phyloP scores from a whole-genome alignment of 2,329 filamentous ascomycete genomes.

The Cordyceps javanica region DNA sequence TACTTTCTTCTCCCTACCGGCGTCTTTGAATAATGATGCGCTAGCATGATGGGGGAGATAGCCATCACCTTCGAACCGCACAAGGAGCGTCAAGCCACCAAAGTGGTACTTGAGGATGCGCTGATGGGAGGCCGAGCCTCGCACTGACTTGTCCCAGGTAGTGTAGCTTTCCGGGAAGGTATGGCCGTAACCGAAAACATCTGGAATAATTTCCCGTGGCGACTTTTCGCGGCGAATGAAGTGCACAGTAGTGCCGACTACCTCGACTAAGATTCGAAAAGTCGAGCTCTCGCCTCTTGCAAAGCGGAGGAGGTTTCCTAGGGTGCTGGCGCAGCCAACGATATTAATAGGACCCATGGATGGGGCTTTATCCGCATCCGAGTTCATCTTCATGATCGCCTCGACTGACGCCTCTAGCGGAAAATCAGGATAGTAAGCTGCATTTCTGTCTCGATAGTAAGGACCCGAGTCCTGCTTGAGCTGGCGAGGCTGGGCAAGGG shows the following conservation, averaged over 20 bases:
- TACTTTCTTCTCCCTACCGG: not conserved
- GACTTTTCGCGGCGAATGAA: constrained; percentile 57
- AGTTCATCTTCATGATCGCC: constrained; percentile 26
- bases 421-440: constrained; percentile 41
- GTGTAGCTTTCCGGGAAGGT: constrained; percentile 63
- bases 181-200: constrained; percentile 57
- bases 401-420: constrained; percentile 45
- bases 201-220: constrained; percentile 48
- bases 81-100: constrained; percentile 34
- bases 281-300: constrained; percentile 34
- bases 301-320: constrained; percentile 57
- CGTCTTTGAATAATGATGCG: not conserved
- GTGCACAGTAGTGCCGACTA: constrained; percentile 51
- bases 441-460: constrained; percentile 50
- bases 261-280: constrained; percentile 55
- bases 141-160: constrained; percentile 50
- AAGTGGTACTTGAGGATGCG: constrained; percentile 54
- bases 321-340: constrained; percentile 53
- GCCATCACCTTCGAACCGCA: constrained; percentile 55
- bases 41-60: constrained; percentile 30
- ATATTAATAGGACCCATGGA: constrained; percentile 38
- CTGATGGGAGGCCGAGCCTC: constrained; percentile 55
- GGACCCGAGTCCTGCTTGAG: constrained; percentile 39
- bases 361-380: not conserved
- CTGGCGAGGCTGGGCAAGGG: constrained; percentile 25